These are phyloP conservation scores for Trametes cinnabarina DNA, from an alignment of 768 basidiomycete genomes.

Conservation along the genomic window DNA sequence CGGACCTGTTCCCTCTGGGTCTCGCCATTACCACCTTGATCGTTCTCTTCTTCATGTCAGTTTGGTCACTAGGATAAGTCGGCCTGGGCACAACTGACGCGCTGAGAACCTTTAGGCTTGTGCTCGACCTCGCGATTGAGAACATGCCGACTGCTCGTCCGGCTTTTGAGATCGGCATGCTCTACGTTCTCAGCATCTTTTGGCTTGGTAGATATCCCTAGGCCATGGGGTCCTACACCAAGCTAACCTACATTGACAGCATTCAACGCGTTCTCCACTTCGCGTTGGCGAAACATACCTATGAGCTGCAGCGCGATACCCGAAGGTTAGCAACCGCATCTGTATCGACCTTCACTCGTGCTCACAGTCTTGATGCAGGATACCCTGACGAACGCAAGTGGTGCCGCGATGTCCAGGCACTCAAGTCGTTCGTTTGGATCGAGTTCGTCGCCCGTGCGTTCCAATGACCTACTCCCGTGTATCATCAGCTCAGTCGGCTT, in stretches of 20 bases:
- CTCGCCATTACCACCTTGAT: conserved; percentile 52
- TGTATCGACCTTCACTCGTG: background rate
- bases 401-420: conserved; percentile 54
- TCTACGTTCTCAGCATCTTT: conserved; percentile 46
- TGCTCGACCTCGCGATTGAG: conserved; percentile 40
- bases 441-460: conserved; percentile 50
- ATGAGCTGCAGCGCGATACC: conserved; percentile 50
- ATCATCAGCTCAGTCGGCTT: background rate
- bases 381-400: conserved; percentile 46
- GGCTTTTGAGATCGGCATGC: conserved; percentile 46
- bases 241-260: background rate
- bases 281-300: conserved; percentile 51
- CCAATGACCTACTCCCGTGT: background rate
- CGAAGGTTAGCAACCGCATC: conserved; percentile 32
- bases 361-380: conserved; percentile 25
- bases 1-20: conserved; percentile 60
- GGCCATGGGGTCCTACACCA: too few relatives aligned
- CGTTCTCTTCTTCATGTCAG: conserved; percentile 44
- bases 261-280: conserved; percentile 63
- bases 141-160: conserved; percentile 47
- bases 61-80: too few relatives aligned
- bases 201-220: conserved; percentile 49
- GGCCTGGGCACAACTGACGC: too few relatives aligned
- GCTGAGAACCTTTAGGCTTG: conserved; percentile 33
- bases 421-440: conserved; percentile 59